Evolutionary conservation across 805 yeast genomes (phyloP).

Genomic region (Metschnikowia bowlesiae): DNA sequence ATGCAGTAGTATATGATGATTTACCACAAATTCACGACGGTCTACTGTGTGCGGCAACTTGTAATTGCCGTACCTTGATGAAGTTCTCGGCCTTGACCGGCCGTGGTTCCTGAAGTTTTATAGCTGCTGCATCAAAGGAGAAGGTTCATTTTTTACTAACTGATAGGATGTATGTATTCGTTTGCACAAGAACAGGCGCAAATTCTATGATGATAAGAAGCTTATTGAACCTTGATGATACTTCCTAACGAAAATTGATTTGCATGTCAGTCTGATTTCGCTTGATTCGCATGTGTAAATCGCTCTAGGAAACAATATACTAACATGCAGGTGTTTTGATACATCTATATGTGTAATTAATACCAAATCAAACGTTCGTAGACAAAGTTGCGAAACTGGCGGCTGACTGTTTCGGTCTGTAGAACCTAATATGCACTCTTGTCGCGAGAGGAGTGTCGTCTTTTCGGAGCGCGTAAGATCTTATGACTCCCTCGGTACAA

Average conservation of each 20-base stretch:
- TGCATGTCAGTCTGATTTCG: conserved; percentile 41
- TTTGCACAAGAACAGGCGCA: not conserved
- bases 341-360: too few species aligned
- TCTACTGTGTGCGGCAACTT: conserved; percentile 46
- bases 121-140: not conserved
- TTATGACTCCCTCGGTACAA: not conserved
- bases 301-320: not conserved
- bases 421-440: not conserved
- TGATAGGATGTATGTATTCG: not conserved
- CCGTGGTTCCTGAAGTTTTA: conserved; percentile 43
- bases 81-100: conserved; percentile 48
- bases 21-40: conserved; percentile 50
- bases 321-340: not conserved
- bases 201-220: conserved; percentile 12
- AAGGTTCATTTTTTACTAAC: conserved; percentile 3
- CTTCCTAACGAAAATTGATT: conserved; percentile 29
- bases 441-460: not conserved
- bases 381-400: too few species aligned
- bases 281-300: not conserved
- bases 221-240: conserved; percentile 21
- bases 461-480: not conserved
- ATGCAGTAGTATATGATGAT: conserved; percentile 38
- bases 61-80: conserved; percentile 44
- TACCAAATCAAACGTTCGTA: too few species aligned
- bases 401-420: not conserved